Percentiles rank a stretch among this genome's conserved stretches.
phyloP scores from a whole-genome alignment of 1,139 yeast species.

The Pichia sp. region DNA sequence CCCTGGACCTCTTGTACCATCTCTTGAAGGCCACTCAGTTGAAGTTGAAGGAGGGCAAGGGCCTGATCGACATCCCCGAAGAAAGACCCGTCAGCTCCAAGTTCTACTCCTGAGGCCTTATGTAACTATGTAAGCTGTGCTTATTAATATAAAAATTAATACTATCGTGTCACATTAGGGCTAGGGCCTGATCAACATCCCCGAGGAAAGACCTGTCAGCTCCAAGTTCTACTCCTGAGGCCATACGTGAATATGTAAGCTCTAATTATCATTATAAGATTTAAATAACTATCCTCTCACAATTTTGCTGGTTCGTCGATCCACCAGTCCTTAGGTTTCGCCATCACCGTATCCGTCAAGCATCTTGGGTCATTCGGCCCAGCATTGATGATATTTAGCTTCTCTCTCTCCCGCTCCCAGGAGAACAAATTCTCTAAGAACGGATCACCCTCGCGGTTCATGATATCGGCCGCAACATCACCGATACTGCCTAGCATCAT shows the following conservation, averaged over 20 bases:
- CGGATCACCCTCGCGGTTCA: slow-evolving; percentile 18
- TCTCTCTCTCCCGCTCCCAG: slow-evolving; percentile 27
- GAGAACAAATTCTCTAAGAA: slow-evolving; percentile 24
- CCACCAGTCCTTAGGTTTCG: slow-evolving; percentile 26
- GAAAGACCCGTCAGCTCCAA: slow-evolving; percentile 21
- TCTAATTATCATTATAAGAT: too few species aligned
- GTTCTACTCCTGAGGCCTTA: not conserved
- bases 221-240: not conserved
- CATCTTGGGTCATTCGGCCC: slow-evolving; percentile 28
- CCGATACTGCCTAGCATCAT: slow-evolving; percentile 28
- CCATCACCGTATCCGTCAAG: slow-evolving; percentile 24
- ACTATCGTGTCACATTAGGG: too few species aligned
- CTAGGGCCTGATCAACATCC: slow-evolving; percentile 33
- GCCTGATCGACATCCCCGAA: slow-evolving; percentile 32
- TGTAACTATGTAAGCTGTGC: not conserved
- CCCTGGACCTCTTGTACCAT: slow-evolving; percentile 37
- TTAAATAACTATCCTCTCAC: not conserved
- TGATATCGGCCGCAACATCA: slow-evolving; percentile 21
- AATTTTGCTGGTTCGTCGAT: slow-evolving; percentile 1
- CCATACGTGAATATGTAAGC: not conserved
- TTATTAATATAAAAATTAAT: too few species aligned
- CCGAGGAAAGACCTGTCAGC: slow-evolving; percentile 26
- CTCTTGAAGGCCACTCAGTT: slow-evolving; percentile 40
- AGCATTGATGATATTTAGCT: slow-evolving; percentile 23
- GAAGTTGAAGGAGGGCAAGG: slow-evolving; percentile 39